Conservation (phyloP, 306 rosid species). For the Cucurbita maxima region DNA sequence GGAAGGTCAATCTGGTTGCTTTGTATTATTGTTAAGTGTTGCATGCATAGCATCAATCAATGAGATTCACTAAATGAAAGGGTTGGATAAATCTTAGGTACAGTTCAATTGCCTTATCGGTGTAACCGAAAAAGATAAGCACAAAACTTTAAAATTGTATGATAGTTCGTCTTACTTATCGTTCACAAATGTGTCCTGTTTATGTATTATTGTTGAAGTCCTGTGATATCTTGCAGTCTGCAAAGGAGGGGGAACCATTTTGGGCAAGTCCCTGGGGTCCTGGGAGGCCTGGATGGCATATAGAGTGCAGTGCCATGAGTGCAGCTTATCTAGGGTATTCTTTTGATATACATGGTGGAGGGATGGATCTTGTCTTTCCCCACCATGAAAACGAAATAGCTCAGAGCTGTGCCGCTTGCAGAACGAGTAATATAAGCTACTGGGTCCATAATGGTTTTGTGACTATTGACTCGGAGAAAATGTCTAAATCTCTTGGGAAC, state of each 20-base stretch:
- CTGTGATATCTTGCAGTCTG: conserved; percentile 42
- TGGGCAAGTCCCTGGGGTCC: conserved; percentile 99
- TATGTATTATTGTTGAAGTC: conserved; percentile 6
- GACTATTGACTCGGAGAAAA: conserved; percentile 77
- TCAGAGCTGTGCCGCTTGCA: conserved; percentile 94
- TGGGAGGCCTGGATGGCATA: conserved; percentile 99
- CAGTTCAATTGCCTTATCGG: not conserved
- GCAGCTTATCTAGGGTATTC: conserved; percentile 70
- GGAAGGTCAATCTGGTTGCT: conserved; percentile 48
- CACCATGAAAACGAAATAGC: conserved; percentile 99
- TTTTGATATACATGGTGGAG: conserved; percentile 97
- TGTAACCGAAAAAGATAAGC: not conserved
- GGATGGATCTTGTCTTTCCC: conserved; percentile 92
- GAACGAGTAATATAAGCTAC: conserved; percentile 58
- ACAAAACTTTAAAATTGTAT: not conserved
- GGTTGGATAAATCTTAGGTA: not conserved
- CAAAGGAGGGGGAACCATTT: conserved; percentile 88
- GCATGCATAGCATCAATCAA: not conserved
- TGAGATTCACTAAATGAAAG: not conserved
- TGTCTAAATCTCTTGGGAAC: conserved; percentile 95
- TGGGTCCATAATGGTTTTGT: conserved; percentile 97
- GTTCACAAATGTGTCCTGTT: not conserved
- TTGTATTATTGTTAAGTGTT: not conserved
- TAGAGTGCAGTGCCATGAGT: conserved; percentile 99
- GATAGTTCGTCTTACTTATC: not conserved